Evolutionary conservation across 1,284 basidiomycete species (phyloP).

Genomic region (Melampsora americana): DNA sequence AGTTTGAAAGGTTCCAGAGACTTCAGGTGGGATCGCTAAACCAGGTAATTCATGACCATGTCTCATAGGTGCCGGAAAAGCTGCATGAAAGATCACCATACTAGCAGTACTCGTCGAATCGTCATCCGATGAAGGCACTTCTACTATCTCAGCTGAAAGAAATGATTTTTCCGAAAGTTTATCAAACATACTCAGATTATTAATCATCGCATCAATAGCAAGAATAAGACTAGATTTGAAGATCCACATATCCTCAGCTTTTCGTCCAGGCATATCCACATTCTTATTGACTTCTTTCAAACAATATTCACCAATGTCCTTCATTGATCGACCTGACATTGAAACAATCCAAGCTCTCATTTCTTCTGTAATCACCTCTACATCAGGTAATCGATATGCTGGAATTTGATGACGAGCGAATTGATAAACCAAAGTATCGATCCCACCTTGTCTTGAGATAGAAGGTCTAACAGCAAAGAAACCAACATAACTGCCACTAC

Average conservation of each 20-base stretch:
- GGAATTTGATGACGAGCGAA: constrained; percentile 61
- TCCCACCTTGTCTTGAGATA: constrained; percentile 51
- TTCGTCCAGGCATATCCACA: constrained; percentile 47
- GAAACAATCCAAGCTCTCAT: constrained; percentile 57
- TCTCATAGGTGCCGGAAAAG: constrained; percentile 55
- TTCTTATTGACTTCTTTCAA: constrained; percentile 54
- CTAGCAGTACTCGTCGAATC: constrained; percentile 52
- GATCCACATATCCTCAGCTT: constrained; percentile 57
- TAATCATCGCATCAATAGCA: constrained; percentile 57
- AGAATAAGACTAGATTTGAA: constrained; percentile 59
- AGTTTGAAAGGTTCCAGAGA: constrained; percentile 51
- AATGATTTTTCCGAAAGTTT: constrained; percentile 56
- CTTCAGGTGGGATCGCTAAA: constrained; percentile 49
- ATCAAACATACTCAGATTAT: constrained; percentile 57
- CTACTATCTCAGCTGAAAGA: constrained; percentile 58
- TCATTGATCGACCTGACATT: constrained; percentile 56
- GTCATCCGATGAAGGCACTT: constrained; percentile 56
- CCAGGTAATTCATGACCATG: constrained; percentile 53
- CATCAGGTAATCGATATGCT: constrained; percentile 59
- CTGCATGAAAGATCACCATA: constrained; percentile 57
- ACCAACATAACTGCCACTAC: constrained; percentile 58
- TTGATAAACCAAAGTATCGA: constrained; percentile 59
- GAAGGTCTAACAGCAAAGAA: constrained; percentile 58
- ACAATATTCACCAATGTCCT: constrained; percentile 55
- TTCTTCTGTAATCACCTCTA: constrained; percentile 54